These are phyloP conservation scores for Allantophomopsis lycopodina DNA, from an alignment of 2,329 filamentous ascomycete genomes.

Conservation along the genomic window DNA sequence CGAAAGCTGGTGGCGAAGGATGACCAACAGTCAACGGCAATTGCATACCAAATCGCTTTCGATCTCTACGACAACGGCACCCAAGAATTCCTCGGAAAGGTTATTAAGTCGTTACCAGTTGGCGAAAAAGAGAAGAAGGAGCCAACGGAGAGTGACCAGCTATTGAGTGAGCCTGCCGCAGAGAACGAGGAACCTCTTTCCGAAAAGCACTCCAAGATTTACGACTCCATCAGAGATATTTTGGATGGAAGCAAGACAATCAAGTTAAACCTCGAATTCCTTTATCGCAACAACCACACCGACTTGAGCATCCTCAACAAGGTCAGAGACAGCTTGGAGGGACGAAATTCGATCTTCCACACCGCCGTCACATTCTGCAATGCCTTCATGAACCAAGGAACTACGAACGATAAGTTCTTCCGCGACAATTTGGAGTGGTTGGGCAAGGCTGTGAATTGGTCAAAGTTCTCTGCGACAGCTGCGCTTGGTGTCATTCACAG, in stretches of 20 bases:
- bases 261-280: conserved; percentile 87
- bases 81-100: conserved; percentile 87
- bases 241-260: conserved; percentile 89
- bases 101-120: conserved; percentile 65
- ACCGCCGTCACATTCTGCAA: conserved; percentile 95
- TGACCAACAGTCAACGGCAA: conserved; percentile 64
- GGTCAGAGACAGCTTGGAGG: conserved; percentile 87
- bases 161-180: conserved; percentile 32
- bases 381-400: conserved; percentile 98
- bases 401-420: conserved; percentile 97
- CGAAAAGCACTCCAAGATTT: conserved; percentile 40
- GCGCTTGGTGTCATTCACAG: conserved; percentile 93
- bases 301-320: conserved; percentile 91
- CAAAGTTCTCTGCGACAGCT: conserved; percentile 95
- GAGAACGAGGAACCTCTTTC: conserved; percentile 22
- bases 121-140: conserved; percentile 34
- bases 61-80: conserved; percentile 98
- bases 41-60: conserved; percentile 95
- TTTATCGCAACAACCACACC: conserved; percentile 89
- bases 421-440: conserved; percentile 96
- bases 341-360: conserved; percentile 96
- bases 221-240: conserved; percentile 50
- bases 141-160: conserved; percentile 41
- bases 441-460: conserved; percentile 98
- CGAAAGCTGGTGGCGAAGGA: conserved; percentile 66